These are phyloP conservation scores for Mariannaea elegans DNA, from an alignment of 2,329 filamentous ascomycete genomes.

Conservation along the genomic window DNA sequence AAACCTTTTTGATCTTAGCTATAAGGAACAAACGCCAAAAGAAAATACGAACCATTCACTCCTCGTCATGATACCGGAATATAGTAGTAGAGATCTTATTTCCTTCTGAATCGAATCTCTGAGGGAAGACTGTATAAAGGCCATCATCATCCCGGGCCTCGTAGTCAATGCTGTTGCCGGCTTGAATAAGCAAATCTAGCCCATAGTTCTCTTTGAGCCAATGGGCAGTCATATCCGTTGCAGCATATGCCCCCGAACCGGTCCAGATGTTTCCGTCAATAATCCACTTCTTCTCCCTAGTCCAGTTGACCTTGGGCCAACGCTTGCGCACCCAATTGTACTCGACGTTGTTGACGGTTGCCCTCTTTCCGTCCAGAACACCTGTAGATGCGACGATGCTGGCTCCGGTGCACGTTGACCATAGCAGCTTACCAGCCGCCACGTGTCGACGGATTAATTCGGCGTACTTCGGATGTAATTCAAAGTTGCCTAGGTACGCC, in stretches of 20 bases:
- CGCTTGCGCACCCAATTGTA: conserved; percentile 41
- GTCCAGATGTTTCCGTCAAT: conserved; percentile 58
- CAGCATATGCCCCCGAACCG: conserved; percentile 47
- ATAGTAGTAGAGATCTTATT: not conserved
- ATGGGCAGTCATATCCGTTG: conserved; percentile 52
- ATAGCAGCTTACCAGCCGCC: conserved; percentile 46
- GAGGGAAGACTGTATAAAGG: not conserved
- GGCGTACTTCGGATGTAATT: conserved; percentile 41
- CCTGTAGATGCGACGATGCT: conserved; percentile 45
- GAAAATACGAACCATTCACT: too few relatives aligned
- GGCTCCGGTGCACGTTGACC: conserved; percentile 50
- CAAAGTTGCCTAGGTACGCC: conserved; percentile 39
- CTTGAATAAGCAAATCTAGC: not conserved
- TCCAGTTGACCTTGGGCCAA: conserved; percentile 55
- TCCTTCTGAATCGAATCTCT: not conserved
- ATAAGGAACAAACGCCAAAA: too few relatives aligned
- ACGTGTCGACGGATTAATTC: conserved; percentile 48
- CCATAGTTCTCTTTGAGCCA: conserved; percentile 36
- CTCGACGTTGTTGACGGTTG: conserved; percentile 52
- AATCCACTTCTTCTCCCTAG: conserved; percentile 53
- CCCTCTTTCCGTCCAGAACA: conserved; percentile 52
- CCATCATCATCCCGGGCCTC: not conserved
- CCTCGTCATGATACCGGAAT: not conserved
- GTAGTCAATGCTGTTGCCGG: not conserved
- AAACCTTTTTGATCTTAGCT: too few relatives aligned